Conservation (phyloP, 495 filamentous ascomycete species). For the Alectoria sarmentosa region DNA sequence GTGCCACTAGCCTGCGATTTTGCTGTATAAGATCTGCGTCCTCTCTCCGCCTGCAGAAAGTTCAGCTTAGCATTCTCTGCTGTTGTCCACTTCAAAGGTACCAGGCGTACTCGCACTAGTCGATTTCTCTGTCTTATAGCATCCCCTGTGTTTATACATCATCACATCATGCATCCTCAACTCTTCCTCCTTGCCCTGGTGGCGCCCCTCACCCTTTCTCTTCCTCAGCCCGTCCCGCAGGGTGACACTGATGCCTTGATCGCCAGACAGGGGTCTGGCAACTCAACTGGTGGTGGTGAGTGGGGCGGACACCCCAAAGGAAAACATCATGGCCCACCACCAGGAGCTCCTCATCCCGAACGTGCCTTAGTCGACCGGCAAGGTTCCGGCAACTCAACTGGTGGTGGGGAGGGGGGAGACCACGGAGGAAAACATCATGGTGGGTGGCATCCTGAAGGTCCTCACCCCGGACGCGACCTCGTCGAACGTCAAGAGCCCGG, state of each 20-base stretch:
- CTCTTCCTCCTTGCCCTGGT: neutral
- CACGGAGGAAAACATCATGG: neutral
- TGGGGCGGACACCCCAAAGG: neutral
- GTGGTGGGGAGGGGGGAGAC: neutral
- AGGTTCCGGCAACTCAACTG: neutral
- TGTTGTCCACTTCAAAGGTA: neutral
- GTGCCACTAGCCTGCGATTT: neutral
- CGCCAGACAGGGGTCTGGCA: neutral
- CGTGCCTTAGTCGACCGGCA: neutral
- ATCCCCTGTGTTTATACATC: neutral
- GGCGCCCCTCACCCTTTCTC: neutral
- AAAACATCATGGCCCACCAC: neutral
- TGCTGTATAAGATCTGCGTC: neutral
- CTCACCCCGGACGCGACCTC: neutral
- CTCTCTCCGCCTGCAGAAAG: neutral
- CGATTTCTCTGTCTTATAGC: neutral
- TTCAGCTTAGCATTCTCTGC: neutral
- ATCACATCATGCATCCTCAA: neutral
- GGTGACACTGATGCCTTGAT: neutral
- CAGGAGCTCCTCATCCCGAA: no score
- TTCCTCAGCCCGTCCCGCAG: neutral
- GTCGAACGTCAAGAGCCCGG: neutral
- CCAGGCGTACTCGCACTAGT: neutral
- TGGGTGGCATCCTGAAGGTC: no score
- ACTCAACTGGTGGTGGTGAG: neutral